Conservation (phyloP, 176 grass and related monocot species). For the Oryza meridionalis region DNA sequence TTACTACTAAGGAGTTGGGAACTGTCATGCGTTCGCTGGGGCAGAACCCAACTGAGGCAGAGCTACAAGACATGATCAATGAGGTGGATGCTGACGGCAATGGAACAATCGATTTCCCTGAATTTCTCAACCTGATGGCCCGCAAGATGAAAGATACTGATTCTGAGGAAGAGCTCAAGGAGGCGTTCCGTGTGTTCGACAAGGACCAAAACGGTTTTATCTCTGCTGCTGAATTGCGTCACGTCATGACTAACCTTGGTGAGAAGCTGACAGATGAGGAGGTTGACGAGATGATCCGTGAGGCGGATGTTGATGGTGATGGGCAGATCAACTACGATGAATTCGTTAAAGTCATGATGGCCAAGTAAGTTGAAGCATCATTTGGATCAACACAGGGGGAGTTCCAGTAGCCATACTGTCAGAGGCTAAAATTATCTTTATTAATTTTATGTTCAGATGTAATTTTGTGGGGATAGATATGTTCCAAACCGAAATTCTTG, state of each 20-base stretch:
- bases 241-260: constrained; percentile 57
- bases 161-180: constrained; percentile 46
- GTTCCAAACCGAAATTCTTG: constrained; percentile 1
- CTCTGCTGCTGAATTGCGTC: constrained; percentile 55
- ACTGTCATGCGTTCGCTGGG: constrained; percentile 57
- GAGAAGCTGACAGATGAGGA: constrained; percentile 58
- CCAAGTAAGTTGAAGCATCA: constrained; percentile 35
- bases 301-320: constrained; percentile 56
- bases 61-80: constrained; percentile 49
- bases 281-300: constrained; percentile 58
- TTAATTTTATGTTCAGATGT: background rate
- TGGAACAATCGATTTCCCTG: constrained; percentile 54
- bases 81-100: constrained; percentile 55
- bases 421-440: constrained; percentile 8
- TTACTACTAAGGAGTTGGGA: constrained; percentile 54
- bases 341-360: constrained; percentile 46
- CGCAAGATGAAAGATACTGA: constrained; percentile 48
- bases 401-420: background rate
- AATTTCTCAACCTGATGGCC: constrained; percentile 3
- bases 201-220: constrained; percentile 49
- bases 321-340: constrained; percentile 52
- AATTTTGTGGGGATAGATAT: constrained; percentile 18
- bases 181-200: constrained; percentile 42
- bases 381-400: background rate
- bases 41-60: constrained; percentile 53